Evolutionary conservation across 345 rosid species (phyloP).

Genomic region (Bruguiera parviflora): DNA sequence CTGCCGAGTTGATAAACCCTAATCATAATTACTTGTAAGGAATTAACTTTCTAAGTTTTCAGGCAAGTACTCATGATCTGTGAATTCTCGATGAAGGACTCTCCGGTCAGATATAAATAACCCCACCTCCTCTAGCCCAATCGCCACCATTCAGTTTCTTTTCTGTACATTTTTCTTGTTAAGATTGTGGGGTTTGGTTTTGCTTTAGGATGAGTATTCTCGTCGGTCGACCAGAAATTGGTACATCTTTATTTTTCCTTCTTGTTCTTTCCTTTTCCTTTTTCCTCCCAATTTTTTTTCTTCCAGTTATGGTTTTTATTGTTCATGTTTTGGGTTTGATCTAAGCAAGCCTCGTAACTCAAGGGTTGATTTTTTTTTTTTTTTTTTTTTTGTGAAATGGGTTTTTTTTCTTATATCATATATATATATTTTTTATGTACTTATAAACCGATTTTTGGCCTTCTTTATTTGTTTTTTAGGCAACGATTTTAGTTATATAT

Average conservation of each 20-base stretch:
- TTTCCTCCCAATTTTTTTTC: neutral
- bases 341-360: neutral
- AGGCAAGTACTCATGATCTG: slow-evolving; percentile 39
- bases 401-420: no score
- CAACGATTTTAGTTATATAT: neutral
- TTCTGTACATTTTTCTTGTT: neutral
- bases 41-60: slow-evolving; percentile 22
- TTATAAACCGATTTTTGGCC: neutral
- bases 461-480: neutral
- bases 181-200: neutral
- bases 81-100: slow-evolving; percentile 53
- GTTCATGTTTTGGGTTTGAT: neutral
- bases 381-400: no score
- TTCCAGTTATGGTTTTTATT: neutral
- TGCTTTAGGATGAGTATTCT: slow-evolving; percentile 44
- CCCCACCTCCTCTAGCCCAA: neutral
- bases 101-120: slow-evolving; percentile 45
- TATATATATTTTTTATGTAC: neutral
- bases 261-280: neutral
- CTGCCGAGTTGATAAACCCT: no score
- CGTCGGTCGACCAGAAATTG: slow-evolving; percentile 42
- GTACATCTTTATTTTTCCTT: slow-evolving; percentile 20
- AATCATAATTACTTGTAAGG: no score
- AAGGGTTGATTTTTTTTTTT: no score
- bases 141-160: neutral